Percentiles rank a stretch among this genome's conserved stretches.
Conservation (phyloP, 768 basidiomycete genomes). For the Tulasnella sp. region DNA sequence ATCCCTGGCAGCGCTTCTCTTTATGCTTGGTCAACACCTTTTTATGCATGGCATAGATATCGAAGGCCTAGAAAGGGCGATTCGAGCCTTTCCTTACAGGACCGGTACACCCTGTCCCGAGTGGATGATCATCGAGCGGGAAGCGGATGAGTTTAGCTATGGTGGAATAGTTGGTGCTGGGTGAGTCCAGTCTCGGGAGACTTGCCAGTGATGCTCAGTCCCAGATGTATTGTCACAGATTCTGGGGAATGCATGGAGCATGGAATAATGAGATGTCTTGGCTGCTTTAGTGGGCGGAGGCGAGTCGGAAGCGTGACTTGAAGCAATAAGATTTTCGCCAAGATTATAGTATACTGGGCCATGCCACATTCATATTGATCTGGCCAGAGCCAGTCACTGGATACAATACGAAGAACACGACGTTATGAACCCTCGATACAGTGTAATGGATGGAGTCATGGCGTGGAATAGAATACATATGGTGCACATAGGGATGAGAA, state of each 20-base stretch:
- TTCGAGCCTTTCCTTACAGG: slow-evolving; percentile 14
- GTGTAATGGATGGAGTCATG: too few species aligned
- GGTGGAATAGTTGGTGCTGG: slow-evolving; percentile 17
- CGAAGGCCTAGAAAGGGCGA: slow-evolving; percentile 5
- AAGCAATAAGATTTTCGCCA: too few species aligned
- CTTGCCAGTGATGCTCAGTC: neutral
- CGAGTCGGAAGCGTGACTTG: too few species aligned
- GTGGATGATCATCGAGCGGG: slow-evolving; percentile 8
- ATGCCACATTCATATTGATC: too few species aligned
- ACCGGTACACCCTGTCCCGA: slow-evolving; percentile 15
- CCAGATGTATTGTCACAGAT: slow-evolving; percentile 3
- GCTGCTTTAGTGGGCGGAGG: neutral
- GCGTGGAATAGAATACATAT: too few species aligned
- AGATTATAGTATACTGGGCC: too few species aligned
- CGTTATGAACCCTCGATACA: too few species aligned
- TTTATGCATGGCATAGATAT: slow-evolving; percentile 10
- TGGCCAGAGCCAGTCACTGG: too few species aligned
- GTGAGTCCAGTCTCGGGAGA: neutral
- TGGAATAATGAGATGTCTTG: slow-evolving; percentile 12
- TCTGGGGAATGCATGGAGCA: slow-evolving; percentile 4
- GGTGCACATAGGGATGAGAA: too few species aligned
- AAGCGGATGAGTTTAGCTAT: neutral
- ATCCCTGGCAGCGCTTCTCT: slow-evolving; percentile 2
- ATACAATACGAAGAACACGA: too few species aligned
- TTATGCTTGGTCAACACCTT: slow-evolving; percentile 12